Evolutionary conservation across 2,329 filamentous ascomycete species (phyloP), one percentile per base, ranked within the genome.

Genomic region (Camillea tinctor): DNA sequence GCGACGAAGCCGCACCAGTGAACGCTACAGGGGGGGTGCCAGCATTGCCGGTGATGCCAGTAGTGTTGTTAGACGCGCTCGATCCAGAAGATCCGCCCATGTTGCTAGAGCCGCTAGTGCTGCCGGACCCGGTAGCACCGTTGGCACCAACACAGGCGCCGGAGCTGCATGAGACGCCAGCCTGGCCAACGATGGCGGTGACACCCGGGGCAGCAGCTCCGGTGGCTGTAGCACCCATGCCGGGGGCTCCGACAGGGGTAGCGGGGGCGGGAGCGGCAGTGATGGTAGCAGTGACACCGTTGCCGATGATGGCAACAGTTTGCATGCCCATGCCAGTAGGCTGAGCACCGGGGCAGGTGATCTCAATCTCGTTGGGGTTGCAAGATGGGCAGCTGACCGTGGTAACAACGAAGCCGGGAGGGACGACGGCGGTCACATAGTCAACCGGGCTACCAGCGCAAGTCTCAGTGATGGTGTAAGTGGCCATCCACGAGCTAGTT

Each of bases 381-480:
- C 76, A 77, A 57, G 62, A 64, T 48, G 64, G 59, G 67, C 75
- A 78, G 57, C 64, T 64, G 58, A 78, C 73, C 21, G 73, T 75
- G 57, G 74, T 75, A 61, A 73, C 72, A 60, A 74, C 72, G 65
- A 77, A 77, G 60, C 75, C 74, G 1, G 75, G 74, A 21, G 75
- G 76, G n/a, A 74, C 65, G 13, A 64, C 58, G 1, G 69, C 67
- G 21, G 69, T 68, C 13, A 67, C 66, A 63, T 72, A 75, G 55
- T 66, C 61, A 55, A 63, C 61, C 52, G 66, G 67, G 60, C 69
- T 64, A 55, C 75, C 75, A 13, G 66, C 61, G 66, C 73, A 74
- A 24, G 71, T 71, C 67, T 78, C 72, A 8, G 66, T 68, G 66
- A 79, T 65, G 55, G 76, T 79, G 70, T 79, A 80, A 30, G 74